Percentiles rank a stretch among this genome's conserved stretches.
Conservation (phyloP, 768 basidiomycete species). For the Exsudoporus frostii region DNA sequence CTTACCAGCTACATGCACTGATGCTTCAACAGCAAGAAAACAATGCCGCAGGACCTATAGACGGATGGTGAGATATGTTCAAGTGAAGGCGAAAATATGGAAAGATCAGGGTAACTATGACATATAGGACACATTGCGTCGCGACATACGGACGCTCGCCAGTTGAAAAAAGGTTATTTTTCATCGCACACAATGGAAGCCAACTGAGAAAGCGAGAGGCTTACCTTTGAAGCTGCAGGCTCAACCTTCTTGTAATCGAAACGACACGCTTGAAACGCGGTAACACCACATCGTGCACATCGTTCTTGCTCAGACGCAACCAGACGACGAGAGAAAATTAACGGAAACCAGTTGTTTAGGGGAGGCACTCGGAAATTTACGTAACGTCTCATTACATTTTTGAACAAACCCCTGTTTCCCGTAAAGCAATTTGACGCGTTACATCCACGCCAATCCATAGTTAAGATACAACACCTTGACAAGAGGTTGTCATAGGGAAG, state of each 20-base stretch:
- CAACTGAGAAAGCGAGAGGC: background rate
- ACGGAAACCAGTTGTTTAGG: constrained; percentile 6
- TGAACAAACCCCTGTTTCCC: background rate
- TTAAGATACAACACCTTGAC: background rate
- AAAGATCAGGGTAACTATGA: constrained; percentile 92
- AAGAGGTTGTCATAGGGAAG: background rate
- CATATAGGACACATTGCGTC: constrained; percentile 60
- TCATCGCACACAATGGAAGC: constrained; percentile 45
- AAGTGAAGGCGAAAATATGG: constrained; percentile 17
- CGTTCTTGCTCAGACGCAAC: background rate
- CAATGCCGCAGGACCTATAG: background rate
- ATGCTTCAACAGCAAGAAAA: background rate
- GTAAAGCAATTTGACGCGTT: too few species aligned
- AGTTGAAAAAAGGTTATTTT: constrained; percentile 33
- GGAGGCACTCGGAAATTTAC: background rate
- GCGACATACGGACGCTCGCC: constrained; percentile 48
- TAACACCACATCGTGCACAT: background rate
- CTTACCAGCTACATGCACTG: constrained; percentile 1
- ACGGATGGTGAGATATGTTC: constrained; percentile 6
- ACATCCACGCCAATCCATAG: too few species aligned
- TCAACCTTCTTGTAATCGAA: background rate
- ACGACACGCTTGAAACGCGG: background rate
- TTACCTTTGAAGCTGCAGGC: constrained; percentile 1
- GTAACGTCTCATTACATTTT: background rate
- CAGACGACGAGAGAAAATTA: background rate